These are phyloP conservation scores for Rhodomyrtus psidioides DNA, from an alignment of 441 rosid genomes.

Conservation along the genomic window DNA sequence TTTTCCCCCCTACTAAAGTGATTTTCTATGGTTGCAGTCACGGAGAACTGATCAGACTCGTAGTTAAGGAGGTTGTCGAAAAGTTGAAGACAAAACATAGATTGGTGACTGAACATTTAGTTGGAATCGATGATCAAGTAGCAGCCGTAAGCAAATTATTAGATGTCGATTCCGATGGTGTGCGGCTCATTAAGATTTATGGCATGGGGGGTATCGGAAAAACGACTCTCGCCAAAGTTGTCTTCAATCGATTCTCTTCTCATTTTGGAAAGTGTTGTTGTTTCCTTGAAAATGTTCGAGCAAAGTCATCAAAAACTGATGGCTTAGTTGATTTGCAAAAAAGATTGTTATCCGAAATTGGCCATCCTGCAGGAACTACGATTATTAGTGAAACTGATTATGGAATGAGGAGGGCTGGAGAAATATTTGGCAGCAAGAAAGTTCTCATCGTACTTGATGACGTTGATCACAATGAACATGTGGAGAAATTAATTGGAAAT, in stretches of 20 bases:
- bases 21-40: neutral
- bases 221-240: neutral
- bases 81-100: neutral
- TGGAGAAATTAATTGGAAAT: neutral
- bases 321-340: neutral
- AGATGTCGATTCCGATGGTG: too few species aligned
- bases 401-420: neutral
- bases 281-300: neutral
- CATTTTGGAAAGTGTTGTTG: neutral
- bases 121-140: neutral
- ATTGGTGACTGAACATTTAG: neutral
- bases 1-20: neutral
- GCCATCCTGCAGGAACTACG: neutral
- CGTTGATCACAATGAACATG: neutral
- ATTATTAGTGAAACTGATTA: neutral
- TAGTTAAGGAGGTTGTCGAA: neutral
- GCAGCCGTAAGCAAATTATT: neutral
- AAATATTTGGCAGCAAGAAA: neutral
- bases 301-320: neutral
- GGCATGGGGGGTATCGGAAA: neutral
- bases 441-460: neutral
- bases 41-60: neutral
- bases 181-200: neutral
- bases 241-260: neutral
- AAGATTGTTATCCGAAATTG: neutral